Evolutionary conservation across 2,329 filamentous ascomycete genomes (phyloP), one percentile per base, ranked within the genome.

Genomic region (Nothophoma quercina): DNA sequence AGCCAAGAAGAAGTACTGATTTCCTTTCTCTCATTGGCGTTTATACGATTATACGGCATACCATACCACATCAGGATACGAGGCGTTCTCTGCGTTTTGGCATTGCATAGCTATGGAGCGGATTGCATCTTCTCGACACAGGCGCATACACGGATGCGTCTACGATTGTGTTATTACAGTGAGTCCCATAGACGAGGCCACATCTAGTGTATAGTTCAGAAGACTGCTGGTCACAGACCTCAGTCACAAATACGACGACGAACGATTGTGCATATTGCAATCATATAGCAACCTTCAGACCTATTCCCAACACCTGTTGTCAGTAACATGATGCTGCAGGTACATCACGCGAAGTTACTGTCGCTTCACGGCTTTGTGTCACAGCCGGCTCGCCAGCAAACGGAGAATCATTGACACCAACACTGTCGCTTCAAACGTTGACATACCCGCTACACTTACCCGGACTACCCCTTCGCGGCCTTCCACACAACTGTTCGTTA

Each of bases 91-190:
- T 60, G 56, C 56, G 59, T 65, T 67, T 44, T 44, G 51, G 55
- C 55, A 58, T 50, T 70, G 70, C 69, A 72, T 72, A 66, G 63
- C 60, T 59, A 58, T 48, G 69, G 69, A 63, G 65, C 64, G 58
- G 42, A 50, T 33, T 59, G 56, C 54, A 61, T 55, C 52, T 62
- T 44, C 48, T 59, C 57, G 45, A 29, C 29, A 46, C 56, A 47
- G 60, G 65, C 59, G 62, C 51, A 58, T 61, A 45, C 50, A 54
- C 47, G 41, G 55, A 59, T 63, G 42, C 35, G 45, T 55, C 53
- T 51, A 62, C 49, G 52, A 59, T 56, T 55, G 35, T 60, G 40
- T 44, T 51, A 56, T 63, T 56, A 59, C 40, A 55, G 59, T 59
- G 51, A 55, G 48, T 55, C 40, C 32, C 43, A 44, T 58, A 54